Evolutionary conservation across 1,284 basidiomycete genomes (phyloP).

Genomic region (Uromyces viciae-fabae): DNA sequence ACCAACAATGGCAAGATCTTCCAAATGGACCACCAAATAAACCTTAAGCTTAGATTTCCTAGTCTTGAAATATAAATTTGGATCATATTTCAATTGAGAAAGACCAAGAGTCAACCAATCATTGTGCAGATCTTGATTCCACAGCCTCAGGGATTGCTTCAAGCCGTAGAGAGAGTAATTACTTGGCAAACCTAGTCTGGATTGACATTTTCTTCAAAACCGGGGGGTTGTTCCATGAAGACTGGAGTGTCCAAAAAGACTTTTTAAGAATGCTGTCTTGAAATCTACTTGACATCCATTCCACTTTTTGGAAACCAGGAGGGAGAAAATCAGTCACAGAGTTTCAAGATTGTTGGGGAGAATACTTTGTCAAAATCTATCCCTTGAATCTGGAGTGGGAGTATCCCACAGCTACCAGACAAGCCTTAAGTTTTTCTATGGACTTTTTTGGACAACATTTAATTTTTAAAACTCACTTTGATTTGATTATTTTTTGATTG

Average conservation of each 20-base stretch:
- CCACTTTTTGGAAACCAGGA: not conserved
- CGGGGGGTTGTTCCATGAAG: conserved; percentile 8
- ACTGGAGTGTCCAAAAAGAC: not conserved
- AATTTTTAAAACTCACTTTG: conserved; percentile 10
- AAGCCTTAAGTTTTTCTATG: conserved; percentile 2
- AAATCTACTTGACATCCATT: not conserved
- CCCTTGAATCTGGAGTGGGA: not conserved
- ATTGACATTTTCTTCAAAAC: not conserved
- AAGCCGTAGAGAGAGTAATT: not conserved
- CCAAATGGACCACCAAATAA: not conserved
- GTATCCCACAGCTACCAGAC: not conserved
- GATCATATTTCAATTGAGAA: not conserved
- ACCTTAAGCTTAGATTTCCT: not conserved
- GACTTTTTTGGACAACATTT: not conserved
- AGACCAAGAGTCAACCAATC: not conserved
- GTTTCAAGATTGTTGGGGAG: conserved; percentile 6
- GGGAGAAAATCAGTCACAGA: not conserved
- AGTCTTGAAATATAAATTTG: not conserved
- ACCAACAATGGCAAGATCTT: not conserved
- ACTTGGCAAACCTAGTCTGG: not conserved
- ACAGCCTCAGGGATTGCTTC: not conserved
- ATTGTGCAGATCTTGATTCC: not conserved
- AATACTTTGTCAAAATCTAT: conserved; percentile 9
- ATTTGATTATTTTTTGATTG: not conserved
- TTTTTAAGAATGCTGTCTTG: conserved; percentile 10